Base-by-base conservation (phyloP, 2,329 filamentous ascomycete species). In the Alternaria burnsii region DNA sequence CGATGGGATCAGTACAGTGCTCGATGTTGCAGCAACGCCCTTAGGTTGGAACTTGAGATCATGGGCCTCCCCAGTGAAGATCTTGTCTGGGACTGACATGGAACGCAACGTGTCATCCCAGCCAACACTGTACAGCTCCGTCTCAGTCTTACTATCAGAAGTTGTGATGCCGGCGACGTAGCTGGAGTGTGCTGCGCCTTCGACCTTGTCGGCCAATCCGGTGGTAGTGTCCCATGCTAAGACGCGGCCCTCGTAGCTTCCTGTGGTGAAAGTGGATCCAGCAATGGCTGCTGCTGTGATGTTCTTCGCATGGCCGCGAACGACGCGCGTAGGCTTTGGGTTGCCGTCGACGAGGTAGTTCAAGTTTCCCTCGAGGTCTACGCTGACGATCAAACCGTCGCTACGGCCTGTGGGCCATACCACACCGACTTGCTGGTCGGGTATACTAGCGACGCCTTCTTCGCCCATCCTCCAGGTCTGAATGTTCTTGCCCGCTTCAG, bases 61-160 rank as follows among this genome's bases (percentile, higher is more conserved):
- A 32, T 85, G 80, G 1, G 87, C 83, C 51, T 85, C 84, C 56
- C 91, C 92, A 6, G 89, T 85, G 77, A 96, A 97, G 0, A 89
- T 91, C 71, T 88, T 90, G 53, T 89, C 87, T 1, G 88, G 85
- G 59, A 90, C 85, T 66, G 97, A 93, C 36, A 96, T 85, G 43
- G 87, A 90, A 63, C 93, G 90, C 36, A 98, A 83, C 1, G 90
- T 93, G 77, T 99, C 95, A 75, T 99, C 95, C 95, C 94, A 99
- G 65, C 90, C 94, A 54, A 94, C 91, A 72, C 90, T 94, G 81
- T 92, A 94, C n/a, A 93, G 87, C 66, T 88, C 74, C 32, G 77
- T 76, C 58, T 78, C 77, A 41, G 64, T 59, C 28, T 68, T 71
- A 14, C 67, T 52, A 4, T 76, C 75, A 9, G 73, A 64, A 1